These are phyloP conservation scores for Hyphopichia khmerensis DNA, from an alignment of 1,139 yeast genomes.

Conservation along the genomic window DNA sequence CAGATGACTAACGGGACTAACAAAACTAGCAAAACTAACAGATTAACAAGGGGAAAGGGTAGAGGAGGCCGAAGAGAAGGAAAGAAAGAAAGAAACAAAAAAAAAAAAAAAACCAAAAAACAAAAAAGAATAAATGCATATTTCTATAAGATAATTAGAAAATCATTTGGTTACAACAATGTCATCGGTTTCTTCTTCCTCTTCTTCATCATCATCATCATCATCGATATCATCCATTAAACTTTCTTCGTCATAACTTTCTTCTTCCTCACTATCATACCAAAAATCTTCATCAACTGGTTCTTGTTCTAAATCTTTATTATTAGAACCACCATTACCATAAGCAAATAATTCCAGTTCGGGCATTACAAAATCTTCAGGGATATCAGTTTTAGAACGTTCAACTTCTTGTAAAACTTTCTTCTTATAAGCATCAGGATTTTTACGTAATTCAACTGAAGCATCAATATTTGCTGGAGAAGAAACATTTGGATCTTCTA, in stretches of 20 bases:
- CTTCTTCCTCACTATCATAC: conserved; percentile 68
- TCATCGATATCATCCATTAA: conserved; percentile 53
- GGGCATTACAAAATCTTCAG: conserved; percentile 83
- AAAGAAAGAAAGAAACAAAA: neutral
- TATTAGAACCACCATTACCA: conserved; percentile 41
- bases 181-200: conserved; percentile 43
- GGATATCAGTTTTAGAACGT: conserved; percentile 79
- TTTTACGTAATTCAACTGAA: conserved; percentile 84
- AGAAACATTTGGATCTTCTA: conserved; percentile 89
- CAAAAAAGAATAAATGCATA: neutral
- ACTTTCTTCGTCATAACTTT: conserved; percentile 54
- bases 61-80: neutral
- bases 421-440: conserved; percentile 75
- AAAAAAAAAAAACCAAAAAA: neutral
- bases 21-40: too few relatives aligned
- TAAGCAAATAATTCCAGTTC: conserved; percentile 60
- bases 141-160: neutral
- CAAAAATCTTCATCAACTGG: conserved; percentile 84
- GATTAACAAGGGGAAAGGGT: neutral
- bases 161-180: conserved; percentile 5
- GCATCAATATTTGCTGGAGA: conserved; percentile 98
- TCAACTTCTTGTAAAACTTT: conserved; percentile 83
- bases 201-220: conserved; percentile 58
- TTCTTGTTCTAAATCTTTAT: conserved; percentile 52
- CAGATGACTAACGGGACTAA: neutral